A percentile compares a stretch with the other conserved stretches of the same genome.
Conservation (phyloP, 345 rosid species). For the Draba incana region DNA sequence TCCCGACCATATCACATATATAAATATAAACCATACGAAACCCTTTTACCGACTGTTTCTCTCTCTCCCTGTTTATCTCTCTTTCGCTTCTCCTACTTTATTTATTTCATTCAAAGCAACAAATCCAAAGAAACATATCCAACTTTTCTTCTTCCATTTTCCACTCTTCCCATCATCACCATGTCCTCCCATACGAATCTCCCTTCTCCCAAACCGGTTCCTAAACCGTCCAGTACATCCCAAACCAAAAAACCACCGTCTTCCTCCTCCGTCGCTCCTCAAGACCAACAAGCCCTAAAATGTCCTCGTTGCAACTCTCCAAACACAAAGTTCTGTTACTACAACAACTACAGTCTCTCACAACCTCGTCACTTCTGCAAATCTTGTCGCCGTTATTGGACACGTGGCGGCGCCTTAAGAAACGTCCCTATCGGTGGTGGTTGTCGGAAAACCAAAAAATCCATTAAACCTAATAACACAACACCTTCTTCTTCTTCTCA, state of each 20-base stretch:
- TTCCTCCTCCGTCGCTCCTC: slow-evolving; percentile 40
- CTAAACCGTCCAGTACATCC: slow-evolving; percentile 27
- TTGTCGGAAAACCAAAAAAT: slow-evolving; percentile 79
- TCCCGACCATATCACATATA: not conserved
- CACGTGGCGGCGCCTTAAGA: slow-evolving; percentile 80
- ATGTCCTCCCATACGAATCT: slow-evolving; percentile 43
- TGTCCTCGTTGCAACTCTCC: slow-evolving; percentile 88
- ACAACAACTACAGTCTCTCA: slow-evolving; percentile 86
- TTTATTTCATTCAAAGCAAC: slow-evolving; percentile 32
- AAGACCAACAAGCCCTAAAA: slow-evolving; percentile 52
- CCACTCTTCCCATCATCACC: slow-evolving; percentile 26
- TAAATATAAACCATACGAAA: slow-evolving; percentile 29
- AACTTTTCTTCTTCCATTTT: not conserved
- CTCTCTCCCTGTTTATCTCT: slow-evolving; percentile 30
- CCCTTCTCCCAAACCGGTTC: slow-evolving; percentile 34
- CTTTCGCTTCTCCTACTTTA: slow-evolving; percentile 24
- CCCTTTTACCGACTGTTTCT: slow-evolving; percentile 35
- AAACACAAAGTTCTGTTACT: slow-evolving; percentile 92
- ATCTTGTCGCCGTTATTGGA: slow-evolving; percentile 88
- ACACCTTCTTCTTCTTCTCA: slow-evolving; percentile 50
- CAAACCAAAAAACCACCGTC: slow-evolving; percentile 46
- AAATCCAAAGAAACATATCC: slow-evolving; percentile 22
- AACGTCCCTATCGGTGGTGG: slow-evolving; percentile 92
- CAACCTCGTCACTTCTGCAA: slow-evolving; percentile 93
- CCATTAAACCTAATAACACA: slow-evolving; percentile 40